Percentiles rank a stretch among this genome's conserved stretches.
These are phyloP conservation scores for Castanea sativa DNA, from an alignment of 306 rosid genomes.

Conservation along the genomic window DNA sequence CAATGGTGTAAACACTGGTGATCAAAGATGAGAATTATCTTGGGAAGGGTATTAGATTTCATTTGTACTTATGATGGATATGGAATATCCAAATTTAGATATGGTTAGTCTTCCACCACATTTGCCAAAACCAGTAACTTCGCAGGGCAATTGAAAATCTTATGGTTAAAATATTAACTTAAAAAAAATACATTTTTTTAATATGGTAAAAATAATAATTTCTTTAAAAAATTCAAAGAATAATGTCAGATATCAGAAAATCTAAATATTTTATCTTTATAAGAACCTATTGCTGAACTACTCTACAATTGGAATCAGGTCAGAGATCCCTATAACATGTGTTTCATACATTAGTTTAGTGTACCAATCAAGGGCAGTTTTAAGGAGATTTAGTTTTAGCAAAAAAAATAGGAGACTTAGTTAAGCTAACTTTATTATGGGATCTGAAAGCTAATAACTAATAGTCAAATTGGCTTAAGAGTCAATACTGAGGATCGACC, in stretches of 20 bases:
- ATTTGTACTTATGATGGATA: too few relatives aligned
- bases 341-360: background rate
- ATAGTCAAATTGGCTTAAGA: background rate
- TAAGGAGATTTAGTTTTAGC: background rate
- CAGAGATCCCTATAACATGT: background rate
- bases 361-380: background rate
- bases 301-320: background rate
- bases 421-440: background rate
- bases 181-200: too few relatives aligned
- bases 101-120: too few relatives aligned
- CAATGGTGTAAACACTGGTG: background rate
- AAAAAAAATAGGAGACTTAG: background rate
- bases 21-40: too few relatives aligned
- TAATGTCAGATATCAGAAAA: background rate
- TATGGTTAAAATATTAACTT: too few relatives aligned
- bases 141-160: too few relatives aligned
- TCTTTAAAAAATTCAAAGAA: background rate
- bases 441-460: background rate
- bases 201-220: too few relatives aligned
- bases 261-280: background rate
- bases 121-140: too few relatives aligned
- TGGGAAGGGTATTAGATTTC: too few relatives aligned
- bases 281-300: background rate
- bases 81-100: too few relatives aligned
- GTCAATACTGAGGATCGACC: background rate